Evolutionary conservation across 1,284 basidiomycete species (phyloP).

Genomic region (Coniophora puteana): DNA sequence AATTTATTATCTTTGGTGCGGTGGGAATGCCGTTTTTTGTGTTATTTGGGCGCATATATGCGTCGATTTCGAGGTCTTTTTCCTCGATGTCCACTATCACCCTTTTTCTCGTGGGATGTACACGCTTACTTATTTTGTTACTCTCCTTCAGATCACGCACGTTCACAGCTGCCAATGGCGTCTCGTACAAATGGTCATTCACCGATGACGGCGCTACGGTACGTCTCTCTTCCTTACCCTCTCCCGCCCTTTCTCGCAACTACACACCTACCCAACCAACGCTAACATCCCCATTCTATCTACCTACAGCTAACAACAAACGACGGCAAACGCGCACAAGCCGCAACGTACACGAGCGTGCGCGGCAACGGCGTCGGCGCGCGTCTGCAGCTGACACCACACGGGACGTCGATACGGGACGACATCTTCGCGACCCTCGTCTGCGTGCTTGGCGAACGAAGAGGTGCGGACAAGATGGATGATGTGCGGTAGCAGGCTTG

Average conservation of each 20-base stretch:
- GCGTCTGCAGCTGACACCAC: constrained; percentile 29
- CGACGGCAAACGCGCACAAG: constrained; percentile 29
- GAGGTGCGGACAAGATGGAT: constrained; percentile 22
- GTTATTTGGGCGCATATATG: too few species aligned
- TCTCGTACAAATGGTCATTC: constrained; percentile 32
- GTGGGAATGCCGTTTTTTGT: too few species aligned
- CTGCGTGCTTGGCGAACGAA: constrained; percentile 29
- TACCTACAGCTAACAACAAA: constrained; percentile 22
- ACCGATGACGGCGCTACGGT: constrained; percentile 30
- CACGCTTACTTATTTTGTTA: too few species aligned
- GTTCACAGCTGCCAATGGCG: constrained; percentile 29
- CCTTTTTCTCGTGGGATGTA: too few species aligned
- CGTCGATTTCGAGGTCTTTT: too few species aligned
- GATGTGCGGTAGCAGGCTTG: constrained; percentile 1
- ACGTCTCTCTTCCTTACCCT: constrained; percentile 7
- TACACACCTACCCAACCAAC: constrained; percentile 1
- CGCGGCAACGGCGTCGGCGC: constrained; percentile 23
- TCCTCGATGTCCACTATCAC: too few species aligned
- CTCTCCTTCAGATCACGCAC: constrained; percentile 21
- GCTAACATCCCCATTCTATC: constrained; percentile 1
- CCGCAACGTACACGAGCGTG: constrained; percentile 22
- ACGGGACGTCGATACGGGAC: constrained; percentile 26
- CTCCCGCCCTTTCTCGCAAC: background rate
- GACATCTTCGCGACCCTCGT: constrained; percentile 30
- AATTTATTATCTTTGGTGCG: too few species aligned